Evolutionary conservation across 495 filamentous ascomycete species (phyloP).

Genomic region (Saxophila tyrrhenica): DNA sequence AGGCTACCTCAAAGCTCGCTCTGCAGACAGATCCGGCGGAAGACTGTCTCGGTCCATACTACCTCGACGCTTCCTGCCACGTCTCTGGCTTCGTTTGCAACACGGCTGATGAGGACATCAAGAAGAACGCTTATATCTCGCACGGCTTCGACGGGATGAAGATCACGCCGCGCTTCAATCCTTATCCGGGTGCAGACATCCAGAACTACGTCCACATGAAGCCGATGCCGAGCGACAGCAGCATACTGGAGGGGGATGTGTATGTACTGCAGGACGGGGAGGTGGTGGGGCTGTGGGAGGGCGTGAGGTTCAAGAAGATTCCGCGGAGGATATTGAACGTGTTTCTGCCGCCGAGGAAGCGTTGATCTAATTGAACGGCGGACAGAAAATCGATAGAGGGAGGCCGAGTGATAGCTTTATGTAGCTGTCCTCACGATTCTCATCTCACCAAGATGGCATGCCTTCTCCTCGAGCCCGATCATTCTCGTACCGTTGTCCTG

Average conservation of each 20-base stretch:
- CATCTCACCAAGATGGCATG: no score
- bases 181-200: constrained; percentile 4
- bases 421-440: no score
- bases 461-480: no score
- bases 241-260: constrained; percentile 29
- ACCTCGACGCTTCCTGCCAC: constrained; percentile 39
- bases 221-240: constrained; percentile 20
- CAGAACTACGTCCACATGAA: constrained; percentile 32
- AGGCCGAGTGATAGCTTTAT: no score
- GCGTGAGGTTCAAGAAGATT: constrained; percentile 32
- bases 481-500: no score
- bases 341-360: constrained; percentile 18
- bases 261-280: constrained; percentile 32
- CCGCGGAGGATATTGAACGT: constrained; percentile 28
- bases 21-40: constrained; percentile 32
- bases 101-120: constrained; percentile 33
- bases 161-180: constrained; percentile 22
- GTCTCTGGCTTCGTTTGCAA: constrained; percentile 44
- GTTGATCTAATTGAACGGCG: no score
- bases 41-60: constrained; percentile 32
- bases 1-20: constrained; percentile 29
- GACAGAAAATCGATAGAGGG: no score
- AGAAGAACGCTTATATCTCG: constrained; percentile 35
- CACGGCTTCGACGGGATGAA: constrained; percentile 31
- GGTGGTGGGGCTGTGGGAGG: constrained; percentile 27